Evolutionary conservation across 2,329 filamentous ascomycete genomes (phyloP).

Genomic region (Fusarium sp.): DNA sequence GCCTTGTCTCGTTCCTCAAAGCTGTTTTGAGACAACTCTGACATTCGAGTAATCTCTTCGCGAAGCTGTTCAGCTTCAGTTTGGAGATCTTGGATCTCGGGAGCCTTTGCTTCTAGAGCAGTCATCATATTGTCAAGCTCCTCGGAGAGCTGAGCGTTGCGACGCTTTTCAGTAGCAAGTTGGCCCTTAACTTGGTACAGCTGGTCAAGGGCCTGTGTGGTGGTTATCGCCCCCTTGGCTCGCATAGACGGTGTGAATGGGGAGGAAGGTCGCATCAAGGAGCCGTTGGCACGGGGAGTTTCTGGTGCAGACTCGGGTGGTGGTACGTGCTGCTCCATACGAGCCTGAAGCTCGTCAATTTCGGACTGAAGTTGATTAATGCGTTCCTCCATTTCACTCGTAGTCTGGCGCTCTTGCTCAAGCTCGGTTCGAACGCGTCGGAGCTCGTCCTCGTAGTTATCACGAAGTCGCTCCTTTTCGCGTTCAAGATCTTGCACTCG

Average conservation of each 20-base stretch:
- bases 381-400: constrained; percentile 56
- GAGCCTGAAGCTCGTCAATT: constrained; percentile 61
- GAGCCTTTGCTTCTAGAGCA: constrained; percentile 83
- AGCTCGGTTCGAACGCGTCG: constrained; percentile 64
- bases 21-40: constrained; percentile 81
- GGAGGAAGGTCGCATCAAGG: constrained; percentile 61
- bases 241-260: constrained; percentile 67
- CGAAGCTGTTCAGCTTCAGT: constrained; percentile 82
- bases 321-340: constrained; percentile 53
- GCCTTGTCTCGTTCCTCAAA: constrained; percentile 82
- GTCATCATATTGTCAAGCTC: constrained; percentile 87
- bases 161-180: constrained; percentile 76
- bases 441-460: constrained; percentile 70
- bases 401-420: constrained; percentile 61
- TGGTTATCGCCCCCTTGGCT: constrained; percentile 63
- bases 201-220: constrained; percentile 70
- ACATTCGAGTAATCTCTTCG: constrained; percentile 83
- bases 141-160: constrained; percentile 75
- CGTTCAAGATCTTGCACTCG: constrained; percentile 75
- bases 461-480: constrained; percentile 66
- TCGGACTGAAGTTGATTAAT: constrained; percentile 61
- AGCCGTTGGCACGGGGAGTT: constrained; percentile 68
- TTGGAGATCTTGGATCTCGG: constrained; percentile 86
- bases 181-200: constrained; percentile 74
- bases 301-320: constrained; percentile 61